phyloP scores from a whole-genome alignment of 805 yeast species.

The Nakazawaea populi region DNA sequence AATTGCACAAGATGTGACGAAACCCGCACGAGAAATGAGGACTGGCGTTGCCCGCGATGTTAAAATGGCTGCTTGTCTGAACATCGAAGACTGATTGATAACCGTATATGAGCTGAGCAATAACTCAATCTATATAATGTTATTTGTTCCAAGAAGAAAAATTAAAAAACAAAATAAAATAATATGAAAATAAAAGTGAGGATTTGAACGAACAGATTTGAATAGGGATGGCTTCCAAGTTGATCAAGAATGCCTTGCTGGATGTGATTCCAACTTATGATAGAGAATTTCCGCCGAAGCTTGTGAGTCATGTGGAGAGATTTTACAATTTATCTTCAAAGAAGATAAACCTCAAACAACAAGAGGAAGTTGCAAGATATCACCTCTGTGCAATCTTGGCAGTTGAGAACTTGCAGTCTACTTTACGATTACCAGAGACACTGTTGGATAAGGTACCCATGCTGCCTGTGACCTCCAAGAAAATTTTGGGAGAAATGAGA shows the following conservation, averaged over 20 bases:
- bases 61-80: not conserved
- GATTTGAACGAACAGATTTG: not conserved
- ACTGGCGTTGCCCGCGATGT: not conserved
- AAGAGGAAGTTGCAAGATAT: slow-evolving; percentile 58
- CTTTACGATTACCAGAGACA: slow-evolving; percentile 43
- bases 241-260: slow-evolving; percentile 30
- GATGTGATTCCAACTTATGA: slow-evolving; percentile 44
- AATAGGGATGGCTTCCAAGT: slow-evolving; percentile 18
- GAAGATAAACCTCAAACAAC: slow-evolving; percentile 40
- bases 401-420: slow-evolving; percentile 39
- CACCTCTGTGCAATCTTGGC: slow-evolving; percentile 66
- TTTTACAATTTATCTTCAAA: slow-evolving; percentile 49
- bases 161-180: too few species aligned
- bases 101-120: not conserved
- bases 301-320: slow-evolving; percentile 35
- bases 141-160: too few species aligned
- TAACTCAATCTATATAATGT: too few species aligned
- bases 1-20: not conserved
- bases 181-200: too few species aligned
- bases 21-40: not conserved
- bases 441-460: slow-evolving; percentile 45
- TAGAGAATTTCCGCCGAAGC: slow-evolving; percentile 35
- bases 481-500: slow-evolving; percentile 40
- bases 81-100: not conserved
- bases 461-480: slow-evolving; percentile 27